phyloP scores from a whole-genome alignment of 495 filamentous ascomycete species.

The Neurospora sp. region DNA sequence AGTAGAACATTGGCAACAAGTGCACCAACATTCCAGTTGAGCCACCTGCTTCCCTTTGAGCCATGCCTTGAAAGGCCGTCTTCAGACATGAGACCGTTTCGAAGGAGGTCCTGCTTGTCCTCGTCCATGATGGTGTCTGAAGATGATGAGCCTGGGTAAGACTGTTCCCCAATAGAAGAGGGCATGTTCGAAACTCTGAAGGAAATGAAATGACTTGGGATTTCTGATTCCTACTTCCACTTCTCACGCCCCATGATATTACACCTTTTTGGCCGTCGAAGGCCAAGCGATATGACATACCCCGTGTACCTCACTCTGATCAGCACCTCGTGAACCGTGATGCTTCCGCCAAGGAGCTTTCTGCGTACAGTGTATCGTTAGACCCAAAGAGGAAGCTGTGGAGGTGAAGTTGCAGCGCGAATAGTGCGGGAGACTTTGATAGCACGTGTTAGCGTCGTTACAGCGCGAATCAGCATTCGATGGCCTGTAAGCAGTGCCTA shows the following conservation, averaged over 20 bases:
- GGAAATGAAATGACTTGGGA: background rate
- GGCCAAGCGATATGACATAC: background rate
- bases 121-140: background rate
- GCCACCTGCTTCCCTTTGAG: background rate
- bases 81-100: background rate
- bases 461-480: background rate
- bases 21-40: background rate
- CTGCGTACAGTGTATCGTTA: background rate
- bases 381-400: background rate
- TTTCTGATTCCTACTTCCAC: background rate
- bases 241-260: background rate
- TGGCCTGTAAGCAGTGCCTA: background rate
- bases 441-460: background rate
- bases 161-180: background rate
- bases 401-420: background rate
- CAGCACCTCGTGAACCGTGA: background rate
- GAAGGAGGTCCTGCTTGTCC: slow-evolving; percentile 2
- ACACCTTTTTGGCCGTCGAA: background rate
- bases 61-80: background rate
- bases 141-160: background rate
- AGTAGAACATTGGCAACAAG: slow-evolving; percentile 1
- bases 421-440: background rate
- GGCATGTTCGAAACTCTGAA: background rate
- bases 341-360: background rate
- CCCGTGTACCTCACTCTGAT: background rate